phyloP scores from a whole-genome alignment of 2,329 filamentous ascomycete species.

The Pestalotiopsis sp. region DNA sequence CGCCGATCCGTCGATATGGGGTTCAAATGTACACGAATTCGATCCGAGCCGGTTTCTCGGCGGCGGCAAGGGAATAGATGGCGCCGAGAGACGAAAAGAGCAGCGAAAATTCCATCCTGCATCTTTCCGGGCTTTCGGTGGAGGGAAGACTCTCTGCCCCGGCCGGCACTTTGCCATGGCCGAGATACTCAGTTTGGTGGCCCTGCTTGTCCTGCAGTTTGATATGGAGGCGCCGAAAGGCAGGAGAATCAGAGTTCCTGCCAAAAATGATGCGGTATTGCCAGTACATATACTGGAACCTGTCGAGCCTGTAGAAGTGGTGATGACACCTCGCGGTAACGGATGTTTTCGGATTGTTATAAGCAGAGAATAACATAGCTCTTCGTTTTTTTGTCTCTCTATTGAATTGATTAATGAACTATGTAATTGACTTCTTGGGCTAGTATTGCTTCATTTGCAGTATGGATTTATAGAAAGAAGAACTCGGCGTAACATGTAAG shows the following conservation, averaged over 20 bases:
- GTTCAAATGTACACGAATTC: slow-evolving; percentile 42
- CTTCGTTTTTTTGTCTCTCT: neutral
- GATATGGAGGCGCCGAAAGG: slow-evolving; percentile 26
- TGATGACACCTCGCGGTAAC: neutral
- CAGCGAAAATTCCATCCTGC: slow-evolving; percentile 26
- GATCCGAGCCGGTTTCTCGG: slow-evolving; percentile 44
- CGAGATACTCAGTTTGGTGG: slow-evolving; percentile 39
- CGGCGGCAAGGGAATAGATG: slow-evolving; percentile 7
- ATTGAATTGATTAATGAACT: too few species aligned
- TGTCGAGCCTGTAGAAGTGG: slow-evolving; percentile 20
- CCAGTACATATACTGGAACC: slow-evolving; percentile 36
- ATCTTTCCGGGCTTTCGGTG: slow-evolving; percentile 41
- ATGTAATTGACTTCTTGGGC: too few species aligned
- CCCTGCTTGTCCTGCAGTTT: slow-evolving; percentile 34
- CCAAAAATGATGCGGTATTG: slow-evolving; percentile 32
- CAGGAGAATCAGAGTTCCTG: slow-evolving; percentile 26
- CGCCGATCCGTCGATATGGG: slow-evolving; percentile 44
- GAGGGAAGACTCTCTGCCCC: slow-evolving; percentile 43
- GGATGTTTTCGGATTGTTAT: neutral
- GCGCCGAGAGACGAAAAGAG: slow-evolving; percentile 7
- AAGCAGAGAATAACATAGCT: neutral
- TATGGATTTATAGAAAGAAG: too few species aligned
- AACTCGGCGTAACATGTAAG: too few species aligned
- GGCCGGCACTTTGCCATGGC: slow-evolving; percentile 42
- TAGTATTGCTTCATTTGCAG: too few species aligned